Evolutionary conservation across 768 basidiomycete genomes (phyloP).

Genomic region (Termitomyces sp.): DNA sequence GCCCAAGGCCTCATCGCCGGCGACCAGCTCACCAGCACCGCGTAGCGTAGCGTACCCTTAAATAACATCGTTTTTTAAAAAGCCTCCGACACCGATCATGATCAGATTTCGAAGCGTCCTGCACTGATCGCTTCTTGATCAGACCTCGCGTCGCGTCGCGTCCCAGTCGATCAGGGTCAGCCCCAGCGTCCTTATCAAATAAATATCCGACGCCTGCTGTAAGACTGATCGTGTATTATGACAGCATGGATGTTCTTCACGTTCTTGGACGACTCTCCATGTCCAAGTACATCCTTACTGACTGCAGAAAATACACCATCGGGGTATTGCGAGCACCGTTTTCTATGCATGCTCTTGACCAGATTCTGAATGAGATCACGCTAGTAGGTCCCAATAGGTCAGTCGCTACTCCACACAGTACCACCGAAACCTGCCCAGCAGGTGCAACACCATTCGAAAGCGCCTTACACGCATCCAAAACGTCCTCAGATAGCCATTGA

Average conservation of each 20-base stretch:
- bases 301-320: too few species aligned
- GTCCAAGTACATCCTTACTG: too few species aligned
- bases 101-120: background rate
- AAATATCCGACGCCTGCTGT: background rate
- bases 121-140: background rate
- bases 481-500: background rate
- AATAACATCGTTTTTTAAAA: background rate
- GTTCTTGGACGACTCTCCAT: too few species aligned
- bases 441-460: background rate
- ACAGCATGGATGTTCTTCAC: too few species aligned
- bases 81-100: conserved; percentile 1
- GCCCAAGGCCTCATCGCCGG: conserved; percentile 65
- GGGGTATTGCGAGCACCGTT: too few species aligned
- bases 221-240: too few species aligned
- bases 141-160: background rate
- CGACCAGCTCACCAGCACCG: conserved; percentile 40
- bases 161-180: background rate
- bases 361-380: too few species aligned
- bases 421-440: background rate
- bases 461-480: background rate
- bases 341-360: too few species aligned
- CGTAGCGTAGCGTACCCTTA: too few species aligned
- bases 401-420: background rate
- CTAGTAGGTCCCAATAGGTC: background rate
- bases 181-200: background rate